Evolutionary conservation across 306 rosid genomes (phyloP).

Genomic region (Trifolium dubium): DNA sequence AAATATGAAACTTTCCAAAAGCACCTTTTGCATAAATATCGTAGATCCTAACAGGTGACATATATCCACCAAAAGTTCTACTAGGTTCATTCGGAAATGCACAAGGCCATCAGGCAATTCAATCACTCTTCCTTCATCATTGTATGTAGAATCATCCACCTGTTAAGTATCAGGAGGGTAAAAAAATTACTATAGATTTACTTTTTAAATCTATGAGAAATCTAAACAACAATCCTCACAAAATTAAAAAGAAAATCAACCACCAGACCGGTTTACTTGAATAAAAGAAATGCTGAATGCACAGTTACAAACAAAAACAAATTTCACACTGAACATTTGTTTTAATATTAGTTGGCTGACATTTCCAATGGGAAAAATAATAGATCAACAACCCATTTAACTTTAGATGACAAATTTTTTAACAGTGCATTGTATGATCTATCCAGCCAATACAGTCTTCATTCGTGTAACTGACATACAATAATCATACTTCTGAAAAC

Average conservation of each 20-base stretch:
- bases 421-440: neutral
- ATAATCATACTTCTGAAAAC: neutral
- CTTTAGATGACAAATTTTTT: constrained; percentile 2
- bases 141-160: constrained; percentile 75
- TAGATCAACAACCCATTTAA: constrained; percentile 20
- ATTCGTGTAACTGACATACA: constrained; percentile 5
- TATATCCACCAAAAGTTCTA: constrained; percentile 92
- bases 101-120: constrained; percentile 91
- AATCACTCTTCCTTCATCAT: constrained; percentile 67
- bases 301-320: constrained; percentile 22
- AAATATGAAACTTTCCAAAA: constrained; percentile 29
- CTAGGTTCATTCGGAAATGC: constrained; percentile 83
- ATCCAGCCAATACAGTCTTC: constrained; percentile 14
- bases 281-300: constrained; percentile 10
- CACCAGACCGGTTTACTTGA: constrained; percentile 20
- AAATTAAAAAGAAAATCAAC: constrained; percentile 21
- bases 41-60: constrained; percentile 86
- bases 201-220: constrained; percentile 17
- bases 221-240: constrained; percentile 26
- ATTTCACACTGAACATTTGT: constrained; percentile 19
- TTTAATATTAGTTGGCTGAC: constrained; percentile 14
- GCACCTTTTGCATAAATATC: constrained; percentile 79
- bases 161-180: constrained; percentile 48
- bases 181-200: constrained; percentile 25
- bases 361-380: constrained; percentile 37